phyloP scores from a whole-genome alignment of 805 yeast species.

The Ogataea pignaliae region DNA sequence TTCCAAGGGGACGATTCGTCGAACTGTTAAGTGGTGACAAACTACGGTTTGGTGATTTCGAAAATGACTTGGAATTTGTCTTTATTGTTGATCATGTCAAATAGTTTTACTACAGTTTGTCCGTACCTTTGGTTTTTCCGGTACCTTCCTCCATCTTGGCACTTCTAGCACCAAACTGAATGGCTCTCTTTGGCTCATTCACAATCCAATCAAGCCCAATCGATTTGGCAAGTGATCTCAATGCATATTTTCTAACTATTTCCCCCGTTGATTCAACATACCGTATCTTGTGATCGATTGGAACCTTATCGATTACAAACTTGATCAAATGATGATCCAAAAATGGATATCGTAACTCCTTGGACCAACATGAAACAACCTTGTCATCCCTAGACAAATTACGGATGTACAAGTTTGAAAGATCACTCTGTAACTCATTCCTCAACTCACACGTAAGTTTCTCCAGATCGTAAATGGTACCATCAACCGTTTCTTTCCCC shows the following conservation, averaged over 20 bases:
- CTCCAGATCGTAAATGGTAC: slow-evolving; percentile 8
- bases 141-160: slow-evolving; percentile 88
- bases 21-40: slow-evolving; percentile 24
- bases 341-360: slow-evolving; percentile 86
- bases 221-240: slow-evolving; percentile 58
- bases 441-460: slow-evolving; percentile 39
- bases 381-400: slow-evolving; percentile 92
- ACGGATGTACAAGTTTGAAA: slow-evolving; percentile 67
- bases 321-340: slow-evolving; percentile 59
- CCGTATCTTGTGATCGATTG: slow-evolving; percentile 41
- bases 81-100: slow-evolving; percentile 11
- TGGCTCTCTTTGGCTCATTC: slow-evolving; percentile 84
- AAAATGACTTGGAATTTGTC: slow-evolving; percentile 19
- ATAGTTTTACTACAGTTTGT: slow-evolving; percentile 24
- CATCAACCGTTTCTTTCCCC: slow-evolving; percentile 18
- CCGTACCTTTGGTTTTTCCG: slow-evolving; percentile 76
- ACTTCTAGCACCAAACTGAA: slow-evolving; percentile 93
- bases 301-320: slow-evolving; percentile 42
- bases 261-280: slow-evolving; percentile 33
- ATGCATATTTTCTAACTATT: slow-evolving; percentile 43
- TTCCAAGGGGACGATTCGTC: slow-evolving; percentile 23
- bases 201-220: slow-evolving; percentile 46
- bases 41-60: slow-evolving; percentile 24
- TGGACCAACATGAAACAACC: slow-evolving; percentile 81
- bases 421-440: slow-evolving; percentile 63